Percentiles rank a stretch among this genome's conserved stretches.
phyloP scores from a whole-genome alignment of 176 grass and related monocot species.

The Carex scoparia region DNA sequence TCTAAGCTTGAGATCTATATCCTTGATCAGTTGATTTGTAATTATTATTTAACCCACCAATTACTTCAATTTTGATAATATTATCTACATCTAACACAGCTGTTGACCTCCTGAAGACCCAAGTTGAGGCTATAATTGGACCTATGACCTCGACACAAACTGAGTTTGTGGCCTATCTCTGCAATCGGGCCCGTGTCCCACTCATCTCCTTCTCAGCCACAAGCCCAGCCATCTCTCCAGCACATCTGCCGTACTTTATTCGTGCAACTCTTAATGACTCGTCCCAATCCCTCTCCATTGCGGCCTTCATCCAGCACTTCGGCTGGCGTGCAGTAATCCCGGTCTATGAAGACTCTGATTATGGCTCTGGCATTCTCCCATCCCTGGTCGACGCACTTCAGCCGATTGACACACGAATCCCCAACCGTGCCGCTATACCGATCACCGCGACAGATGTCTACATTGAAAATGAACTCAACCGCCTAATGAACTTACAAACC shows the following conservation, averaged over 20 bases:
- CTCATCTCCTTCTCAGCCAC: slow-evolving; percentile 44
- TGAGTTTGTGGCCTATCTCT: slow-evolving; percentile 39
- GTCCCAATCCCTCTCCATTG: slow-evolving; percentile 30
- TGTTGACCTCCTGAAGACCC: slow-evolving; percentile 35
- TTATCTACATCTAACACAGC: slow-evolving; percentile 22
- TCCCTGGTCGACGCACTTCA: slow-evolving; percentile 39
- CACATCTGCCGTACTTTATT: slow-evolving; percentile 41
- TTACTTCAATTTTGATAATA: neutral
- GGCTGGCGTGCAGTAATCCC: slow-evolving; percentile 33
- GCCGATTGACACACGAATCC: slow-evolving; percentile 16
- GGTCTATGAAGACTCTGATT: slow-evolving; percentile 43
- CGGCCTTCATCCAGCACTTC: slow-evolving; percentile 24
- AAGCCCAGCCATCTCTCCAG: slow-evolving; percentile 26
- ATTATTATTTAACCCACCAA: neutral
- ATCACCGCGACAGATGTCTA: slow-evolving; percentile 11
- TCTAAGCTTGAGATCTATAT: neutral
- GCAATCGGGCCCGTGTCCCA: slow-evolving; percentile 33
- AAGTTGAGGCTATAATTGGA: slow-evolving; percentile 40
- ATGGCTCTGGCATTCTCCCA: slow-evolving; percentile 47
- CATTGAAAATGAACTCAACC: slow-evolving; percentile 36
- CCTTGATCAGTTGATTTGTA: neutral
- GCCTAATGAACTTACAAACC: slow-evolving; percentile 45
- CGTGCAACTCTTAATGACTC: slow-evolving; percentile 43
- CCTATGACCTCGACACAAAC: slow-evolving; percentile 34
- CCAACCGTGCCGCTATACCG: slow-evolving; percentile 30